Conservation (phyloP, 1,139 yeast species). For the Hansenula sp. region DNA sequence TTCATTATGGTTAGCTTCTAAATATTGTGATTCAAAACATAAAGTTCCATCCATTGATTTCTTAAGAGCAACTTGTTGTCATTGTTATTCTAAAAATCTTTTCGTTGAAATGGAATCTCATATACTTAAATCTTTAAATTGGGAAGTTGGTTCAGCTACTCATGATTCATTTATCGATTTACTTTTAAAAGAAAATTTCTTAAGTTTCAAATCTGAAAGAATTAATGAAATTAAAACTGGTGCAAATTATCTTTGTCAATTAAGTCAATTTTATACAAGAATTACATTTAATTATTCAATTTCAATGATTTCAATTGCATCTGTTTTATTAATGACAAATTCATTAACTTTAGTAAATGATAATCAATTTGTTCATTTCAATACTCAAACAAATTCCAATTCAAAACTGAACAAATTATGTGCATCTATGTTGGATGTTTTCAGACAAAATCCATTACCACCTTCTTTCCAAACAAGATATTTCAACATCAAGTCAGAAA, state of each 20-base stretch:
- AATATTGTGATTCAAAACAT: conserved; percentile 64
- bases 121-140: conserved; percentile 51
- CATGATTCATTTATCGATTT: conserved; percentile 61
- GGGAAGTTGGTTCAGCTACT: conserved; percentile 55
- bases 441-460: conserved; percentile 11
- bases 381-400: conserved; percentile 3
- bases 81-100: conserved; percentile 52
- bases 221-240: conserved; percentile 48
- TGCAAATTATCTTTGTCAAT: conserved; percentile 59
- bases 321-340: conserved; percentile 28
- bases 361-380: conserved; percentile 5
- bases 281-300: conserved; percentile 51
- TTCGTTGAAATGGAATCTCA: conserved; percentile 69
- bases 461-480: conserved; percentile 18
- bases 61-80: conserved; percentile 46
- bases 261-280: conserved; percentile 58
- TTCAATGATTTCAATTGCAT: conserved; percentile 54
- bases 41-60: conserved; percentile 57
- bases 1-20: conserved; percentile 71
- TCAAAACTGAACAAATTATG: conserved; percentile 6
- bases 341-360: conserved; percentile 11
- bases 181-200: conserved; percentile 31
- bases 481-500: conserved; percentile 8
- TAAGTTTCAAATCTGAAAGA: conserved; percentile 21
- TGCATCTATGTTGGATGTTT: conserved; percentile 6